Percentiles rank a stretch among this genome's conserved stretches.
These are phyloP conservation scores for Phytophthora boehmeriae DNA, from an alignment of 352 stramenopile species.

Conservation along the genomic window DNA sequence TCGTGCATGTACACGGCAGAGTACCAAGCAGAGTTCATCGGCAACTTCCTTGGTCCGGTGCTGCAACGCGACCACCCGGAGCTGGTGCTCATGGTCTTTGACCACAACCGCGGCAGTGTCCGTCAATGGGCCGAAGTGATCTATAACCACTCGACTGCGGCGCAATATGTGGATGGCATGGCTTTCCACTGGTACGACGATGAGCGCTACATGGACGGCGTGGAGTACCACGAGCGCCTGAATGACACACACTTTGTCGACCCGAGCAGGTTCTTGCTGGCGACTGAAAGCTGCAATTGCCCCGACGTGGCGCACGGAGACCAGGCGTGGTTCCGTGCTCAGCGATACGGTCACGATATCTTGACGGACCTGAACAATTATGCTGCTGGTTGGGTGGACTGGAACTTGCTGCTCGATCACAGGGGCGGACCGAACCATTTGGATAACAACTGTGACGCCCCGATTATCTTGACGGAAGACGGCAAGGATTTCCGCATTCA, in stretches of 20 bases:
- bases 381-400: conserved; percentile 91
- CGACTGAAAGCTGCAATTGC: conserved; percentile 83
- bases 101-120: conserved; percentile 91
- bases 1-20: conserved; percentile 61
- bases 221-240: conserved; percentile 73
- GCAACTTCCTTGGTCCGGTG: conserved; percentile 78
- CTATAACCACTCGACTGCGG: conserved; percentile 60
- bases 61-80: conserved; percentile 67
- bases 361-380: conserved; percentile 90
- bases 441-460: conserved; percentile 73
- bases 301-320: conserved; percentile 60
- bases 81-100: conserved; percentile 91
- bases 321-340: conserved; percentile 81
- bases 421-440: conserved; percentile 73
- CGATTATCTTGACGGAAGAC: conserved; percentile 80
- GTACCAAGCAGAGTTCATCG: conserved; percentile 75
- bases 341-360: conserved; percentile 92
- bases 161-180: conserved; percentile 89
- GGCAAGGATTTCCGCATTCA: conserved; percentile 76
- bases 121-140: conserved; percentile 74
- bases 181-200: conserved; percentile 93
- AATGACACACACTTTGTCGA: conserved; percentile 86
- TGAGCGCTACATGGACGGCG: conserved; percentile 73
- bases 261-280: conserved; percentile 67
- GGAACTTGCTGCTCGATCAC: conserved; percentile 92